Evolutionary conservation across 495 filamentous ascomycete genomes (phyloP).

Genomic region (Clohesyomyces aquaticus): DNA sequence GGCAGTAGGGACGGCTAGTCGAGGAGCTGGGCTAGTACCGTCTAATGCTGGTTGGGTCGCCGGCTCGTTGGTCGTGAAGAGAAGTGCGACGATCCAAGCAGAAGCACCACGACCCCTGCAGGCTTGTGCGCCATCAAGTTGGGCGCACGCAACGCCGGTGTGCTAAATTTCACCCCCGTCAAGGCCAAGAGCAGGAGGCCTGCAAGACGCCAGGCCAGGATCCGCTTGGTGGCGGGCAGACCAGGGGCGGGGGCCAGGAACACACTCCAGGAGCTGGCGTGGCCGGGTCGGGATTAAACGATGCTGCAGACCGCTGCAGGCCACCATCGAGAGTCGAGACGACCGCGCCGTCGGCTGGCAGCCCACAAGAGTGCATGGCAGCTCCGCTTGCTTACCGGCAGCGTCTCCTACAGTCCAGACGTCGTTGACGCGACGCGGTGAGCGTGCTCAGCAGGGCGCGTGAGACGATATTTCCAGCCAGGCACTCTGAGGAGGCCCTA

Average conservation of each 20-base stretch:
- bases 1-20: background rate
- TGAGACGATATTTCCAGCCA: no score
- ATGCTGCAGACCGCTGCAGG: no score
- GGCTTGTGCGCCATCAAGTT: background rate
- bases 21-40: conserved; percentile 19
- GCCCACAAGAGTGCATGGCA: conserved; percentile 16
- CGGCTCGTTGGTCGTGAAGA: conserved; percentile 16
- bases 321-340: no score
- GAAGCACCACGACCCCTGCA: conserved; percentile 28
- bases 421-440: conserved; percentile 4
- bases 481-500: no score
- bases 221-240: conserved; percentile 10
- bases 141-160: conserved; percentile 18
- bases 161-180: background rate
- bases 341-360: no score
- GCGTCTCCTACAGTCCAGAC: background rate
- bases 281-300: conserved; percentile 20
- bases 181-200: conserved; percentile 12
- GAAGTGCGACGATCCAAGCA: conserved; percentile 30
- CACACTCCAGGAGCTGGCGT: conserved; percentile 22
- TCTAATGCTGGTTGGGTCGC: conserved; percentile 25
- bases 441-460: no score
- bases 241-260: conserved; percentile 28
- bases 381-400: background rate
- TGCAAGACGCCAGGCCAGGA: conserved; percentile 1